phyloP scores from a whole-genome alignment of 1,284 basidiomycete species.

The Trichosporon asahii region DNA sequence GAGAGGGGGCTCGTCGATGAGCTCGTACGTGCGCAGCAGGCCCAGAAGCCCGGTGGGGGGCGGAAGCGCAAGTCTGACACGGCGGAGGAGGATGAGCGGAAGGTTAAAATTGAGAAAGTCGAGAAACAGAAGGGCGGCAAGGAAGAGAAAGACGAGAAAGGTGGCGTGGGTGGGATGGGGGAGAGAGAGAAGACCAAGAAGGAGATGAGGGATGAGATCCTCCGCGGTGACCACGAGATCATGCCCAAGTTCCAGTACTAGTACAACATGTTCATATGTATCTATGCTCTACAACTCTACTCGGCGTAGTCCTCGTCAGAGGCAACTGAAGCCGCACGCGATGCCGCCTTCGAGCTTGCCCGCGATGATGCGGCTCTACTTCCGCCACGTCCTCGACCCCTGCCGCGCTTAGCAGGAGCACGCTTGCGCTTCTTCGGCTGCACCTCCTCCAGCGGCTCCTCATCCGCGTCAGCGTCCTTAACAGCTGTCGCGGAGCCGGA shows the following conservation, averaged over 20 bases:
- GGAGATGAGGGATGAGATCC: background rate
- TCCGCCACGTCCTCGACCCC: background rate
- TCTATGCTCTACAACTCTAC: constrained; percentile 7
- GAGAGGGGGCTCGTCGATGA: background rate
- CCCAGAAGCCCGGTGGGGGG: background rate
- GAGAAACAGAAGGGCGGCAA: background rate
- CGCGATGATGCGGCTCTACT: background rate
- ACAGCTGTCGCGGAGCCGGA: background rate
- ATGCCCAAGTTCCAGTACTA: background rate
- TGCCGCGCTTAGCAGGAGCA: background rate
- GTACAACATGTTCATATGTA: background rate
- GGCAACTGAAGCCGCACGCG: background rate
- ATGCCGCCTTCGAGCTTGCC: background rate
- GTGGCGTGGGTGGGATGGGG: too few species aligned
- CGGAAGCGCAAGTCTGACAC: background rate
- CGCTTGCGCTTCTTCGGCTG: constrained; percentile 5
- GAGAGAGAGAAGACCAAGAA: background rate
- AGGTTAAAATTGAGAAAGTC: background rate
- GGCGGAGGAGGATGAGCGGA: background rate
- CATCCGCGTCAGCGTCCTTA: background rate
- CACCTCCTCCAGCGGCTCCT: background rate
- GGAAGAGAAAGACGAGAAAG: background rate
- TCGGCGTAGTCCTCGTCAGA: background rate
- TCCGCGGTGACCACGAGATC: background rate
- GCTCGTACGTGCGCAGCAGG: background rate